Evolutionary conservation across 306 rosid species (phyloP).

Genomic region (Coriaria nepalensis): DNA sequence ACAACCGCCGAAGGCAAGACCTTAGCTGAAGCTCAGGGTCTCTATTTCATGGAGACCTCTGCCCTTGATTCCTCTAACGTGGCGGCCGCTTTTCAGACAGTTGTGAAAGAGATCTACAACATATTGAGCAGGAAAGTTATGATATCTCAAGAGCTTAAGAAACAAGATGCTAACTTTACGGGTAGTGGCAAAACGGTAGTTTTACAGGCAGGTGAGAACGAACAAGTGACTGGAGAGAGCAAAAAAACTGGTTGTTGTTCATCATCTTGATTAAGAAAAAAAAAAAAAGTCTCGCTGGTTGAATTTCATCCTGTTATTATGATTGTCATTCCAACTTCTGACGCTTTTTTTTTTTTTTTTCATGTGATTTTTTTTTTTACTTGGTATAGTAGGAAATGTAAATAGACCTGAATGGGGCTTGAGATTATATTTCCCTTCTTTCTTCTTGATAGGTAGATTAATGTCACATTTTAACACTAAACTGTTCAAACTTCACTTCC

Average conservation of each 20-base stretch:
- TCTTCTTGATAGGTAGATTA: no score
- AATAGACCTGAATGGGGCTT: no score
- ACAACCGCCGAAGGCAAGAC: slow-evolving; percentile 73
- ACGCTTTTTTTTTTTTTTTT: slow-evolving; percentile 20
- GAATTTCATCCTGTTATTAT: no score
- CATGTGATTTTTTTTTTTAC: slow-evolving; percentile 10
- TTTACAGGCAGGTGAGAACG: slow-evolving; percentile 39
- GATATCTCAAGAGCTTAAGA: slow-evolving; percentile 74
- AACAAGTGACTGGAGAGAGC: slow-evolving; percentile 27
- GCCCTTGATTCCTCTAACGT: slow-evolving; percentile 95
- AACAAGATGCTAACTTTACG: slow-evolving; percentile 35
- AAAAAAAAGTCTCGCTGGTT: no score
- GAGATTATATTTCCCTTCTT: no score
- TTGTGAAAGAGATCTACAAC: slow-evolving; percentile 83
- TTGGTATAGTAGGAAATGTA: no score
- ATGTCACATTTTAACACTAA: no score
- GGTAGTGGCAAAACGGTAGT: slow-evolving; percentile 76
- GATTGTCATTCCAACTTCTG: background rate
- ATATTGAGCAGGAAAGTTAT: slow-evolving; percentile 90
- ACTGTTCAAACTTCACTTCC: no score
- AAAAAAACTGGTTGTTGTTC: slow-evolving; percentile 68
- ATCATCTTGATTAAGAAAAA: slow-evolving; percentile 21
- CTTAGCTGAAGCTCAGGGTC: slow-evolving; percentile 88
- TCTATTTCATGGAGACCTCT: slow-evolving; percentile 94
- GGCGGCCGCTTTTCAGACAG: slow-evolving; percentile 74